Percentiles rank a stretch among this genome's conserved stretches.
phyloP scores from a whole-genome alignment of 73 alveolate species.

The Tetrahymena thermophila region DNA sequence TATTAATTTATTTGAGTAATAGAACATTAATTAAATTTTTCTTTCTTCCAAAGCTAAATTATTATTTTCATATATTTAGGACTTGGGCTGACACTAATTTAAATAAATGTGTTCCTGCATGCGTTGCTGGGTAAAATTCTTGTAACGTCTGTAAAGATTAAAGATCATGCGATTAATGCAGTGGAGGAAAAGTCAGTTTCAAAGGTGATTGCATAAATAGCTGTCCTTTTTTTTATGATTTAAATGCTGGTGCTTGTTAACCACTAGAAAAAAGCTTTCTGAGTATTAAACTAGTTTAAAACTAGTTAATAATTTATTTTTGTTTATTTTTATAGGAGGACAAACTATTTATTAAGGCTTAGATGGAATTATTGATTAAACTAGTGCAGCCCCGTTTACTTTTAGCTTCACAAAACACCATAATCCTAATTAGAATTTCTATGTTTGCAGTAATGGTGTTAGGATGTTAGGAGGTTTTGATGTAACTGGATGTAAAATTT shows the following conservation, averaged over 20 bases:
- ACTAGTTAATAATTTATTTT: not conserved
- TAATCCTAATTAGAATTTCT: not conserved
- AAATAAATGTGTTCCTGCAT: not conserved
- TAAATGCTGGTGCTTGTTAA: not conserved
- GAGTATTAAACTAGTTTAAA: not conserved
- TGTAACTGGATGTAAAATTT: not conserved
- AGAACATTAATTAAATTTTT: too few relatives aligned
- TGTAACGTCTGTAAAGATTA: not conserved
- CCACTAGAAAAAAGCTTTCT: not conserved
- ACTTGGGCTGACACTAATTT: not conserved
- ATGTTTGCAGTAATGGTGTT: not conserved
- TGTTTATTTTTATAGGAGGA: not conserved
- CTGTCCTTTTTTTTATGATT: not conserved
- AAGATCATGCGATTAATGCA: not conserved
- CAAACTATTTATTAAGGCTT: not conserved
- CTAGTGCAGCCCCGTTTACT: not conserved
- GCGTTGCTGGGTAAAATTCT: not conserved
- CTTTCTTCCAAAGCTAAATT: too few relatives aligned
- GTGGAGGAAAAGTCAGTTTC: not conserved
- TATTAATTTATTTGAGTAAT: too few relatives aligned
- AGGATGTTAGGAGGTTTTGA: not conserved
- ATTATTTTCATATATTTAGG: not conserved
- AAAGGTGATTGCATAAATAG: not conserved
- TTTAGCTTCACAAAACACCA: not conserved
- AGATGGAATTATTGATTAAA: not conserved